Evolutionary conservation across 352 stramenopile genomes (phyloP).

Genomic region (Pythium brachiatum): DNA sequence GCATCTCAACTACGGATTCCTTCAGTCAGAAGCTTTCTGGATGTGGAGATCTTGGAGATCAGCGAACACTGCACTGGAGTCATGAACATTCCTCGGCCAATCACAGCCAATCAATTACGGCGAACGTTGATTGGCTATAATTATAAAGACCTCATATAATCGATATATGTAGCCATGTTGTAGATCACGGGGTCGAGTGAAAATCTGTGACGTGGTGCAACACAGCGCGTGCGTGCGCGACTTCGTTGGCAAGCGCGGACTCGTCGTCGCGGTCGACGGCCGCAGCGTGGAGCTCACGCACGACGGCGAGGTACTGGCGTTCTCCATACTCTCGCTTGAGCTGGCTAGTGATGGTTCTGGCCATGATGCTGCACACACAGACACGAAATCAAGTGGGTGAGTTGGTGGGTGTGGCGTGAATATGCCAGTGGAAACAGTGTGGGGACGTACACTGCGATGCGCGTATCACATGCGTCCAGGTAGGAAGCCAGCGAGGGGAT

Average conservation of each 20-base stretch:
- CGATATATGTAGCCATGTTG: conserved; percentile 6
- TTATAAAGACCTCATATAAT: background rate
- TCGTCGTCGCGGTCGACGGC: conserved; percentile 44
- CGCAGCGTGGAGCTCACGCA: conserved; percentile 39
- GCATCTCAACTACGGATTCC: too few relatives aligned
- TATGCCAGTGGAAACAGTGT: too few relatives aligned
- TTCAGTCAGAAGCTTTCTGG: too few relatives aligned
- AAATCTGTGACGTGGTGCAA: conserved; percentile 20
- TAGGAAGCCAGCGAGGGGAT: conserved; percentile 26
- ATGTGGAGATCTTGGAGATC: too few relatives aligned
- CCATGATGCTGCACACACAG: conserved; percentile 31
- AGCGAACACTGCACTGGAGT: too few relatives aligned
- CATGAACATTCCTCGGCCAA: background rate
- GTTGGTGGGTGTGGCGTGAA: too few relatives aligned
- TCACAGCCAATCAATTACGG: background rate
- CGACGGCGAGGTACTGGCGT: conserved; percentile 30
- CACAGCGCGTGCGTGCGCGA: conserved; percentile 34
- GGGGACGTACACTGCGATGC: conserved; percentile 40
- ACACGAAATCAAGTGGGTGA: too few relatives aligned
- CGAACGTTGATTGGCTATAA: conserved; percentile 5
- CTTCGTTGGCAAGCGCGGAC: conserved; percentile 34
- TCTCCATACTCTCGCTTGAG: conserved; percentile 29
- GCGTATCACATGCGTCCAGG: conserved; percentile 40
- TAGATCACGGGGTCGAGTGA: background rate
- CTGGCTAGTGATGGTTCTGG: conserved; percentile 32